phyloP scores from a whole-genome alignment of 2,329 filamentous ascomycete species.

The Calonectria pauciramosa region DNA sequence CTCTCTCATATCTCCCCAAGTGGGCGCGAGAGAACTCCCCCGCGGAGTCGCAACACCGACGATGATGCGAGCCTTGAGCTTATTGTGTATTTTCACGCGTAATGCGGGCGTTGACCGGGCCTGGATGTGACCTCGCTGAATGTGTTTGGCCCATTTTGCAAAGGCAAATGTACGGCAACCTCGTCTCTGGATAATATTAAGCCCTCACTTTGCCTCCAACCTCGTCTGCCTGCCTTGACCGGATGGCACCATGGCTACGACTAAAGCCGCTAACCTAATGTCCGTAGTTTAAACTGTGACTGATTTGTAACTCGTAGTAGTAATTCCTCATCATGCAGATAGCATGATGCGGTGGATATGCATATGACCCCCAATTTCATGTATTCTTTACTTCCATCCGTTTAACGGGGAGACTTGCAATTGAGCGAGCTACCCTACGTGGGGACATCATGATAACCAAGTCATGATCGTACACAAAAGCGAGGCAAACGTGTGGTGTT shows the following conservation, averaged over 20 bases:
- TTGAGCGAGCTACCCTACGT: background rate
- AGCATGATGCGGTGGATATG: background rate
- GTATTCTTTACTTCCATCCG: background rate
- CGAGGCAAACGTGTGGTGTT: background rate
- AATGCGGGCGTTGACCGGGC: background rate
- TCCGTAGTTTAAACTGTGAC: background rate
- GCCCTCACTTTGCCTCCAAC: background rate
- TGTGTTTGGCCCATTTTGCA: background rate
- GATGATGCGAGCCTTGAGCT: background rate
- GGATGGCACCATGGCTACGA: background rate
- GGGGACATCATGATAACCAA: background rate
- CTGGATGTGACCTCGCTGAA: background rate
- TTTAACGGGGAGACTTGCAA: background rate
- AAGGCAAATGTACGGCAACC: background rate
- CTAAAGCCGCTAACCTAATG: background rate
- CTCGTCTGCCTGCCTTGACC: background rate
- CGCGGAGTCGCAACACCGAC: slow-evolving; percentile 16
- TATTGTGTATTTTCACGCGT: background rate
- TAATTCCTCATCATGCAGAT: background rate
- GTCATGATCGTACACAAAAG: background rate
- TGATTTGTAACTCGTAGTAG: background rate
- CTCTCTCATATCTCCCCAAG: background rate
- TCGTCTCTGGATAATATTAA: background rate
- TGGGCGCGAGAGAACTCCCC: background rate
- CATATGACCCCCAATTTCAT: background rate